phyloP scores from a whole-genome alignment of 805 yeast genomes.

The Kluyveromyces starmeri region DNA sequence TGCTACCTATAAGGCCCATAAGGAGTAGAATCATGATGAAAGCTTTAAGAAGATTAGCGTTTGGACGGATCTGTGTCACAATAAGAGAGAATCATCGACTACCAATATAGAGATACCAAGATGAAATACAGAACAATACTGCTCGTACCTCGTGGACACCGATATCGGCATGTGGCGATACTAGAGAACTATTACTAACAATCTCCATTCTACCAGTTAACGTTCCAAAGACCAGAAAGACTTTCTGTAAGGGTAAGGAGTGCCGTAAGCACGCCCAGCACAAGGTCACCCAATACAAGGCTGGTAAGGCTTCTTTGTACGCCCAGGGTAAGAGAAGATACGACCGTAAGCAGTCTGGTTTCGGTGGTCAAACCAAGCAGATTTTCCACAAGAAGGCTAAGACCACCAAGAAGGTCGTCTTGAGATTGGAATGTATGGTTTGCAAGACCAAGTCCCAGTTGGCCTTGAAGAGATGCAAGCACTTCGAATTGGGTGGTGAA shows the following conservation, averaged over 20 bases:
- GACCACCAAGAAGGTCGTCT: constrained; percentile 99
- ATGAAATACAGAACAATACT: too few species aligned
- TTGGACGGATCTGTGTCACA: too few species aligned
- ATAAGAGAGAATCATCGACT: too few species aligned
- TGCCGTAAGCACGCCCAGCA: constrained; percentile 99
- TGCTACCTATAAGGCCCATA: too few species aligned
- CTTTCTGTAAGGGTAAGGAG: constrained; percentile 98
- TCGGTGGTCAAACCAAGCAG: constrained; percentile 99
- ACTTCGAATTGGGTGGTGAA: constrained; percentile 99
- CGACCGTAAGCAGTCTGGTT: constrained; percentile 99
- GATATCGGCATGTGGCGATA: too few species aligned
- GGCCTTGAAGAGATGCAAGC: constrained; percentile 99
- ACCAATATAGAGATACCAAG: too few species aligned
- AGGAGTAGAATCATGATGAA: too few species aligned
- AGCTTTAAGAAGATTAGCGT: too few species aligned
- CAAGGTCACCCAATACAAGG: constrained; percentile 99
- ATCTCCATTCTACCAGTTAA: constrained; percentile 72
- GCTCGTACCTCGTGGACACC: too few species aligned
- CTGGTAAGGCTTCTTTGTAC: constrained; percentile 98
- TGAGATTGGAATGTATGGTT: constrained; percentile 96
- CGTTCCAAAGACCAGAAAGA: constrained; percentile 99
- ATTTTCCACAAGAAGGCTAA: constrained; percentile 99
- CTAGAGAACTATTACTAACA: too few species aligned
- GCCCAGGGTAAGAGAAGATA: constrained; percentile 99
- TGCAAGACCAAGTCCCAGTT: constrained; percentile 99